A percentile compares a stretch with the other conserved stretches of the same genome.
These are phyloP conservation scores for Pyrus hybrid DNA, from an alignment of 331 rosid species.

Conservation along the genomic window DNA sequence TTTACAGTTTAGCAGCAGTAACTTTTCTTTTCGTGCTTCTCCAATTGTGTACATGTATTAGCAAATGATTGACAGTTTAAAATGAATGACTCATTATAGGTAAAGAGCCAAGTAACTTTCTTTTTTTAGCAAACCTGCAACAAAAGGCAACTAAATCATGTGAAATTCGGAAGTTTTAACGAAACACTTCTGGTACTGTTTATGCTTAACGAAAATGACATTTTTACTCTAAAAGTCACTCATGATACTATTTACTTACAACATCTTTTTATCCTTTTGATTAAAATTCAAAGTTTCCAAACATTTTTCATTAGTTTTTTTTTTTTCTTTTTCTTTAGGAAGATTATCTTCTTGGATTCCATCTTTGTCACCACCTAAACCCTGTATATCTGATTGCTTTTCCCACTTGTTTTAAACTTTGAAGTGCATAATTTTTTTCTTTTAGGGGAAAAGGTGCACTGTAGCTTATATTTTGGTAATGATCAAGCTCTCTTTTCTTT, in stretches of 20 bases:
- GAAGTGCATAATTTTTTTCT: conserved; percentile 11
- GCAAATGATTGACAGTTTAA: too few species aligned
- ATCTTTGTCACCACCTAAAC: conserved; percentile 22
- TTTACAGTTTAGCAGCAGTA: too few species aligned
- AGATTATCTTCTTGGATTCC: conserved; percentile 56
- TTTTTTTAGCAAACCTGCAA: not conserved
- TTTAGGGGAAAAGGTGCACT: not conserved
- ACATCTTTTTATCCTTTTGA: too few species aligned
- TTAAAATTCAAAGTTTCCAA: too few species aligned
- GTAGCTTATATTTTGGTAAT: not conserved
- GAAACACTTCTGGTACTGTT: too few species aligned
- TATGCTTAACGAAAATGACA: too few species aligned
- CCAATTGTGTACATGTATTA: too few species aligned
- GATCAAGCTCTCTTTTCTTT: conserved; percentile 2
- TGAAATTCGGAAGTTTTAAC: not conserved
- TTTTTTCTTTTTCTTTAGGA: conserved; percentile 55
- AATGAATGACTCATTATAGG: too few species aligned
- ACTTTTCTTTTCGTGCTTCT: too few species aligned
- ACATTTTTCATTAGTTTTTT: not conserved
- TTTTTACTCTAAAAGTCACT: too few species aligned
- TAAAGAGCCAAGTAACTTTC: too few species aligned
- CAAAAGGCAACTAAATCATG: not conserved
- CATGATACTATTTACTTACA: too few species aligned
- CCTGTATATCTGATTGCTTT: conserved; percentile 11
- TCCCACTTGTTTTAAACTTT: conserved; percentile 21